Conservation (phyloP, 2,329 filamentous ascomycete species). For the Lizonia empirigonia region DNA sequence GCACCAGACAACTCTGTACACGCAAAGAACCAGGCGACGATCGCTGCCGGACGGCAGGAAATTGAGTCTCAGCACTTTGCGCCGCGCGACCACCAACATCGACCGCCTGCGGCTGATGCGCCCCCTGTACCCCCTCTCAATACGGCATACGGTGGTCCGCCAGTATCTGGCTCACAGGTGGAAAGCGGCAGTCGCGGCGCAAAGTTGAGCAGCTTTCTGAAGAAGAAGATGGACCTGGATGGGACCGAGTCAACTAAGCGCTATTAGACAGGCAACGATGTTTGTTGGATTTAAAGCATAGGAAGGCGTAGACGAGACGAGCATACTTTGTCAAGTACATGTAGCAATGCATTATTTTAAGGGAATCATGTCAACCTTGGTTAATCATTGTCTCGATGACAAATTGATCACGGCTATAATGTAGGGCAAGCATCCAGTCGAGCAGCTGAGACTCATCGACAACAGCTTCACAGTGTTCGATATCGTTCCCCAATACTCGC, state of each 20-base stretch:
- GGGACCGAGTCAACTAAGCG: constrained; percentile 1
- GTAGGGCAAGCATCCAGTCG: background rate
- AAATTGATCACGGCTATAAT: background rate
- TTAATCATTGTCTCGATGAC: background rate
- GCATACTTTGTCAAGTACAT: background rate
- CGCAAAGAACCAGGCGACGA: constrained; percentile 41
- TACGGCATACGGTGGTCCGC: constrained; percentile 25
- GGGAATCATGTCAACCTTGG: background rate
- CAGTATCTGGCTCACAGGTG: constrained; percentile 32
- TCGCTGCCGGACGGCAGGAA: constrained; percentile 40
- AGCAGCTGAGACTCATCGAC: background rate
- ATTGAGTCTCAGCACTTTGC: constrained; percentile 34
- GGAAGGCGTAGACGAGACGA: background rate
- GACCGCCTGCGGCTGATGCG: constrained; percentile 13
- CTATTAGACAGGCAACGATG: background rate
- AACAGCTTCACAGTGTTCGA: too few relatives aligned
- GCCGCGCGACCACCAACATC: constrained; percentile 16
- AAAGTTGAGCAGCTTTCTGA: constrained; percentile 41
- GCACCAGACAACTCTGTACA: constrained; percentile 33
- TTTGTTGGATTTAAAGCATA: background rate
- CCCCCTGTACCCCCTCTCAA: constrained; percentile 21
- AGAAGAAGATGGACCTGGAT: constrained; percentile 40
- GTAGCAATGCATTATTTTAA: background rate
- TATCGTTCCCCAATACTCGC: too few relatives aligned
- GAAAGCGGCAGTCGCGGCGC: constrained; percentile 28